Evolutionary conservation across 2,329 filamentous ascomycete species (phyloP).

Genomic region (Aspergillus quadrilineatus): DNA sequence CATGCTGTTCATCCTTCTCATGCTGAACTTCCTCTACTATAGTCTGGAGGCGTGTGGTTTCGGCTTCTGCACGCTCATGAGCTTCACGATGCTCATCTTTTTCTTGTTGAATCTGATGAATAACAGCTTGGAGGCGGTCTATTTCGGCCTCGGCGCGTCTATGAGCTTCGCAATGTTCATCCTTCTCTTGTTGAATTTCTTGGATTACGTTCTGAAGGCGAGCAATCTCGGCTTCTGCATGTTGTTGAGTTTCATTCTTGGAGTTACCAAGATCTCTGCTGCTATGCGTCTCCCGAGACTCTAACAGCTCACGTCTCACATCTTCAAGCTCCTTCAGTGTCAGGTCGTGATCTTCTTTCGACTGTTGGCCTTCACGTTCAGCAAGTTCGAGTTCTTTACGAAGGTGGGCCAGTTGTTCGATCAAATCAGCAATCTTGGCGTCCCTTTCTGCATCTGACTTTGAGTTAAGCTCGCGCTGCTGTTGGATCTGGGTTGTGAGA

Average conservation of each 20-base stretch:
- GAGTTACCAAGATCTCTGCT: constrained; percentile 29
- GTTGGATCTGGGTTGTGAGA: constrained; percentile 86
- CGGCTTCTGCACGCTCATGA: constrained; percentile 28
- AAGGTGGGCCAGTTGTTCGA: constrained; percentile 56
- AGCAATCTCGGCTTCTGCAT: constrained; percentile 33
- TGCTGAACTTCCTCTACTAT: constrained; percentile 43
- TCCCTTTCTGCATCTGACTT: constrained; percentile 69
- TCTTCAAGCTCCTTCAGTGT: constrained; percentile 47
- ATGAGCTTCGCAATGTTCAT: constrained; percentile 26
- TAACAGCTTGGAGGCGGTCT: constrained; percentile 44
- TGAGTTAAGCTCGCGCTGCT: constrained; percentile 88
- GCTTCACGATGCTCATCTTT: constrained; percentile 29
- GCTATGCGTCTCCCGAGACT: constrained; percentile 32
- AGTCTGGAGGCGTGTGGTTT: constrained; percentile 35
- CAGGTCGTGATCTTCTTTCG: constrained; percentile 41
- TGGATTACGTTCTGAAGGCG: constrained; percentile 49
- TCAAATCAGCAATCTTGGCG: constrained; percentile 47
- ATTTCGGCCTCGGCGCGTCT: constrained; percentile 29
- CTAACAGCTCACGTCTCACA: constrained; percentile 37
- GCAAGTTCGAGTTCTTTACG: constrained; percentile 63
- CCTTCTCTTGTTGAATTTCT: constrained; percentile 28
- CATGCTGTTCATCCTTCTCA: constrained; percentile 21
- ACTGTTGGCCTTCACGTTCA: constrained; percentile 40
- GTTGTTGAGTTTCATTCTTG: constrained; percentile 30
- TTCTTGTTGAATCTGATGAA: constrained; percentile 40